Percentiles rank a stretch among this genome's conserved stretches.
phyloP scores from a whole-genome alignment of 169 alveolate species.

The Eimeria brunetti region DNA sequence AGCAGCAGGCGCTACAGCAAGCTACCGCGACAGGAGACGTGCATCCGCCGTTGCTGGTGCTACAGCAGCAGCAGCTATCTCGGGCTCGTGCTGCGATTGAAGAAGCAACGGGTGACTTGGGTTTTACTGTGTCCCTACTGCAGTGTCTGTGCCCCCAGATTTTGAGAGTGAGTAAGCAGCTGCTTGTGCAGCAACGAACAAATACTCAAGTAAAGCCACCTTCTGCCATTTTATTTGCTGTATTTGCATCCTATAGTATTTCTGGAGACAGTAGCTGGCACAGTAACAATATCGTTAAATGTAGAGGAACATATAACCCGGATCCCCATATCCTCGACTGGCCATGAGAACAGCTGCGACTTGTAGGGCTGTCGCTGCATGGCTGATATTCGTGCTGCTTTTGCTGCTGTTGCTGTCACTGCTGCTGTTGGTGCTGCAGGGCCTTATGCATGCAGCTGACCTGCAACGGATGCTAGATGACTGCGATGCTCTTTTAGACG shows the following conservation, averaged over 20 bases:
- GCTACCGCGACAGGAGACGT: conserved; percentile 7
- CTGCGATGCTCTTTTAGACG: conserved; percentile 66
- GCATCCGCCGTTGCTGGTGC: conserved; percentile 65
- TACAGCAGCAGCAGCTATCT: conserved; percentile 67
- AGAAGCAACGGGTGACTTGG: conserved; percentile 66
- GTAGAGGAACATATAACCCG: neutral
- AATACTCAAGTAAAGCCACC: neutral
- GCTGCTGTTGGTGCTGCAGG: conserved; percentile 50
- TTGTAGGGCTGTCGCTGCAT: neutral
- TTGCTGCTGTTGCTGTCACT: neutral
- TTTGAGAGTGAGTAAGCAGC: neutral
- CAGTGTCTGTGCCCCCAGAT: conserved; percentile 50
- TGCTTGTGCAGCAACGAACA: neutral
- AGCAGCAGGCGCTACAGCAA: conserved; percentile 33
- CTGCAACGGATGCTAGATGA: conserved; percentile 40
- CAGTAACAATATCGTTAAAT: too few relatives aligned
- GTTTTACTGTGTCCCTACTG: conserved; percentile 44
- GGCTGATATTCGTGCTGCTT: neutral
- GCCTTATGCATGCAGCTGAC: conserved; percentile 51
- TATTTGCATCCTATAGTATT: neutral
- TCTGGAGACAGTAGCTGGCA: neutral
- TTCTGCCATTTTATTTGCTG: neutral
- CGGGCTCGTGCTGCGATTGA: conserved; percentile 71
- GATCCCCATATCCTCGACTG: neutral
- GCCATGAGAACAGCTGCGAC: neutral